A percentile compares a stretch with the other conserved stretches of the same genome.
Evolutionary conservation across 192 early-diverging fungal species (phyloP).

Genomic region (Chytriomyces confervae): DNA sequence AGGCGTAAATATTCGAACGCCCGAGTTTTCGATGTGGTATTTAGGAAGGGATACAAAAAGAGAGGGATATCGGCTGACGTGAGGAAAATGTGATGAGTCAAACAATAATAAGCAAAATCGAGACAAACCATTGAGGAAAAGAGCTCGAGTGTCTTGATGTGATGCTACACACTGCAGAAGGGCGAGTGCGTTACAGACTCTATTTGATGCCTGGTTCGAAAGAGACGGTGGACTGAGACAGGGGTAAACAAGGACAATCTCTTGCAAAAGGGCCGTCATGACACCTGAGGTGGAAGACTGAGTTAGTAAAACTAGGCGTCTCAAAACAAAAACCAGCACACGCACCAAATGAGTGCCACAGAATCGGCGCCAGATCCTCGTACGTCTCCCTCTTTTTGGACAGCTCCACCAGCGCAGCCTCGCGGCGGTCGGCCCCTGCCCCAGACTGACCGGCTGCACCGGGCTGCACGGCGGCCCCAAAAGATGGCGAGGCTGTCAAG

Average conservation of each 20-base stretch:
- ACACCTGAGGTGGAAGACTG: constrained; percentile 63
- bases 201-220: constrained; percentile 87
- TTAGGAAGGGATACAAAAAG: constrained; percentile 97
- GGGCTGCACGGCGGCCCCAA: not conserved
- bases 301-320: not conserved
- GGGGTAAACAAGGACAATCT: constrained; percentile 96
- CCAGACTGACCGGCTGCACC: not conserved
- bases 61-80: constrained; percentile 89
- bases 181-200: constrained; percentile 95
- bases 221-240: constrained; percentile 84
- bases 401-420: constrained; percentile 90
- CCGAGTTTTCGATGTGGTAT: constrained; percentile 91
- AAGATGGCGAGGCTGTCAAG: constrained; percentile 68
- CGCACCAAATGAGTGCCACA: constrained; percentile 95
- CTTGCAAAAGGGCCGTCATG: constrained; percentile 93
- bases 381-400: constrained; percentile 94
- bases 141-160: constrained; percentile 85
- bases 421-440: constrained; percentile 52
- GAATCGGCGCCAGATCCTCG: constrained; percentile 92
- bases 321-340: not conserved
- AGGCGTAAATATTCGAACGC: constrained; percentile 96
- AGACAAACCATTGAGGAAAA: constrained; percentile 76
- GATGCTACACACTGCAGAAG: constrained; percentile 95
- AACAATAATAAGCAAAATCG: constrained; percentile 10
- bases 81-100: not conserved